Evolutionary conservation across 2,329 filamentous ascomycete species (phyloP), one percentile per base, ranked within the genome.

Genomic region (Pseudogymnoascus sp.): DNA sequence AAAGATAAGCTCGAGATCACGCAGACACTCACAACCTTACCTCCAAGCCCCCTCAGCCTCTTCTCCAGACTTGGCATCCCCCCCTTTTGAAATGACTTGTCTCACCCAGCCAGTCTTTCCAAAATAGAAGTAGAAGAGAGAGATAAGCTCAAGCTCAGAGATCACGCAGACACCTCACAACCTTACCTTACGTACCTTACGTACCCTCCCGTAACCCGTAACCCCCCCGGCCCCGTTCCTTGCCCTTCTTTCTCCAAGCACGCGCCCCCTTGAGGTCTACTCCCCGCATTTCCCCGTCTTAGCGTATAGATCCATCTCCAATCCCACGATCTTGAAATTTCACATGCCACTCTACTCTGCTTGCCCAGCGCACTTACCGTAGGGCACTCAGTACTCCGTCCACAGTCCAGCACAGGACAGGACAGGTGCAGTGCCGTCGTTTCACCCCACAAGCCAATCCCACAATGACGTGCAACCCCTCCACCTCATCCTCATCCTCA

Each of bases 211-310:
- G 21, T 21, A 25, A 25, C 21, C 21, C 21, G 21, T 21, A 25
- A 25, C 23, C 28, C 28, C 28, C 28, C 25, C 25, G 25, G 21
- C 21, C 25, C 25, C 25, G 25, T 6, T 6, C 25, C 28, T 31
- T 31, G 8, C 28, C 28, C 28, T 31, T 31, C 8, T 10, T 31
- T 10, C 23, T n/a, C 44, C 23, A 28, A 14, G 14, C 23, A 16
- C 44, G 23, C n/a, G 37, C n/a, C 8, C 7, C 23, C 23, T 14
- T 16, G 44, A 28, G 28, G n/a, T 5, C 47, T 25, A 53, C 47
- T 53, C 47, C 47, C 47, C 47, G 47, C 47, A 53, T 53, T 53
- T 31, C 47, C 47, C 47, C 47, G 23, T 53, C 23, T n/a, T 53
- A 53, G 47, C 47, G 47, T 3, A n/a, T 31, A 31, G 47, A 53